Percentiles rank a stretch among this genome's conserved stretches.
Evolutionary conservation across 768 basidiomycete genomes (phyloP).

Genomic region (Leccinum disarticulatum): DNA sequence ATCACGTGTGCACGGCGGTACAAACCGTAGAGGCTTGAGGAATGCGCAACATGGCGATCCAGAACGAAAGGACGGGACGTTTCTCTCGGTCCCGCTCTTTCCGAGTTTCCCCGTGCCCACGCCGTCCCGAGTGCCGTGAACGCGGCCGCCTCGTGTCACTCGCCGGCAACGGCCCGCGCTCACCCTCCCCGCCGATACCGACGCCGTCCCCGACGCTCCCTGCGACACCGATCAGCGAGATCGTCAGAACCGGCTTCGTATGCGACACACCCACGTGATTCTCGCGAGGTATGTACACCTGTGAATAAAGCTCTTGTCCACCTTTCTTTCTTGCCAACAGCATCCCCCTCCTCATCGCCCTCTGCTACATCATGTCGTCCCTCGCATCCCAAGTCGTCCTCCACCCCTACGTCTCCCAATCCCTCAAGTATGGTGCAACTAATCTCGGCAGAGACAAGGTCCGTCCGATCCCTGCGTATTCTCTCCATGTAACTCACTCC

Average conservation of each 20-base stretch:
- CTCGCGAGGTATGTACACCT: conserved; percentile 12
- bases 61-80: neutral
- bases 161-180: neutral
- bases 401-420: conserved; percentile 76
- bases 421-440: conserved; percentile 74
- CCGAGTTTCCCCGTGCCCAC: conserved; percentile 12
- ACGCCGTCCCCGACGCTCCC: neutral
- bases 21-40: conserved; percentile 4
- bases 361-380: conserved; percentile 28
- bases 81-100: neutral
- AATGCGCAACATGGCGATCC: neutral
- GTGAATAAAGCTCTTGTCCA: neutral
- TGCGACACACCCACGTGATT: conserved; percentile 31
- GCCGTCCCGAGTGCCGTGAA: neutral
- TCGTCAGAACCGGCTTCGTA: neutral
- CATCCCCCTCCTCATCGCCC: conserved; percentile 14
- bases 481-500: neutral
- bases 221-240: neutral
- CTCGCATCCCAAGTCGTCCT: conserved; percentile 77
- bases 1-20: conserved; percentile 24
- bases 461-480: conserved; percentile 6
- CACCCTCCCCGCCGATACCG: neutral
- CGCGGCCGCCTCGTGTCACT: neutral
- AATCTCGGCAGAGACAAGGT: conserved; percentile 94
- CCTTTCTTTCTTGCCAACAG: neutral